Base-by-base conservation (phyloP, 768 basidiomycete species). In the Goffeauzyma gilvescens region DNA sequence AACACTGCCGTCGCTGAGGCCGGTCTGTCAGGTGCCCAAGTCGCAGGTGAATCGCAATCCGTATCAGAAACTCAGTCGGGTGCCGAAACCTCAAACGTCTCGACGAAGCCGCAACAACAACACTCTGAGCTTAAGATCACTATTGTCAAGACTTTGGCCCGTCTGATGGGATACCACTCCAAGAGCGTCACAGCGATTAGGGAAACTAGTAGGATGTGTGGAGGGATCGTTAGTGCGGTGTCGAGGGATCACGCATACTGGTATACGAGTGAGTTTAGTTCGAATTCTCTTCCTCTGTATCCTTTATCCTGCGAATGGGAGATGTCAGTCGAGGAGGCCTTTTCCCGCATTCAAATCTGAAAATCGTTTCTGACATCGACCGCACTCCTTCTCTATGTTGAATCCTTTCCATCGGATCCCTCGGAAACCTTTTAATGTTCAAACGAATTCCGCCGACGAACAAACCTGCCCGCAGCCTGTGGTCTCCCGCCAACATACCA, bases 401-500 rank as follows among this genome's bases (percentile, higher is more conserved):
- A n/a, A n/a, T n/a, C n/a, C n/a, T n/a, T n/a, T n/a, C n/a, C n/a
- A n/a, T n/a, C n/a, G n/a, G n/a, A n/a, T n/a, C n/a, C n/a, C n/a
- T n/a, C n/a, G n/a, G n/a, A n/a, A n/a, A n/a, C n/a, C n/a, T n/a
- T n/a, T n/a, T n/a, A n/a, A 14, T 10, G 8, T 21, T 24, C 22
- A 21, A 12, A 23, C 10, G 9, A 14, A 20, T 3, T 41, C 10
- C 18, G 36, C 26, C 44, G 38, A 45, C n/a, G n/a, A n/a, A n/a
- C n/a, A n/a, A 5, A 1, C 6, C n/a, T n/a, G n/a, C n/a, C n/a
- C n/a, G n/a, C 53, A 93, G 89, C 75, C 46, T 90, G 82, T 55
- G 70, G 70, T 45, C 71, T 95, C 5, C 86, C 89, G 8, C 79
- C 79, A 10, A 93, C 90, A 0, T 93, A 90, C 64, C 89, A 95